Base-by-base conservation (phyloP, 495 filamentous ascomycete genomes). In the Jackrogersella multiformis region DNA sequence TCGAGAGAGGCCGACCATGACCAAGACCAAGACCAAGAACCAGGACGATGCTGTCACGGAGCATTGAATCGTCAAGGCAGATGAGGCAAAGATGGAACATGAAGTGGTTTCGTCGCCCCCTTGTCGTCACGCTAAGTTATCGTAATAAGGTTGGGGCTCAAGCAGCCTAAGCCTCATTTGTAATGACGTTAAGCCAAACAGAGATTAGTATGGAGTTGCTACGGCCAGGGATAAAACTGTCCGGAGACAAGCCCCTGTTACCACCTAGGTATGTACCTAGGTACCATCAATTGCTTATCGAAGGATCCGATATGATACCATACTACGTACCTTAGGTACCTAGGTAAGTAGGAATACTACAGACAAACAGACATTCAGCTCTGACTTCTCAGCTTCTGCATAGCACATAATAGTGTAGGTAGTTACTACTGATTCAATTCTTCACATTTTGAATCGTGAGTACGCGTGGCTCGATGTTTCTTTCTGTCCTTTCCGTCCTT, bases 31-130 rank as follows among this genome's bases (percentile, higher is more conserved):
- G 35, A 9, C 10, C 35, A 5, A 48, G 41, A 57, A 42, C 41
- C 7, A 42, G 34, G 64, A 58, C 38, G 65, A 58, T 51, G 51
- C 8, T 10, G 56, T 70, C 53, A 56, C 36, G 61, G 49, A 56
- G 71, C 71, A 76, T 77, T 71, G 63, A 65, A 46, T 30, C 36
- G 58, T 35, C 32, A 55, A 66, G 60, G 68, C 32, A 66, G 73
- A 71, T 77, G 75, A 77, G 72, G 75, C 75, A 76, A 54, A 71
- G 69, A 67, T 77, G 75, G 66, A 74, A 77, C 73, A 63, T 28
- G 69, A 59, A 65, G 59, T 59, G 61, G 75, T 77, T 77, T 77
- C 74, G 74, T 48, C 66, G 56, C 59, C 58, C 68, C 68, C 64
- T 66, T 54, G 69, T 62, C 53, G 36, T 32, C 34, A 60, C 71